A percentile compares a stretch with the other conserved stretches of the same genome.
Conservation (phyloP, 179 eudicot genomes). For the Patellifolia procumbens region DNA sequence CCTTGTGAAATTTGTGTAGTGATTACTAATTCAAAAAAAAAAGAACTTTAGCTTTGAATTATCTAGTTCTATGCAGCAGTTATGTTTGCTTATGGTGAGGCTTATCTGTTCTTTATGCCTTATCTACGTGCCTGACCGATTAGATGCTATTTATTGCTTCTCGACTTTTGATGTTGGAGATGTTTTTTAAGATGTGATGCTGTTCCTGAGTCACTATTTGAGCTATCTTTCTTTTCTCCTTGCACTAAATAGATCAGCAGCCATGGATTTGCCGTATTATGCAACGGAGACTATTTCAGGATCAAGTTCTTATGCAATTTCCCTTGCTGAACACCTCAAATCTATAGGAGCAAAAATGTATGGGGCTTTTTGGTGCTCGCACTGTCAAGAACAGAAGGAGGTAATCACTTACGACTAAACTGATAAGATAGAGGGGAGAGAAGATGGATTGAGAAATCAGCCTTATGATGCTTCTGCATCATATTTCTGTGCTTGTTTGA, state of each 20-base stretch:
- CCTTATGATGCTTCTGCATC: background rate
- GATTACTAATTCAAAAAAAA: no score
- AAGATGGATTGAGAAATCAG: background rate
- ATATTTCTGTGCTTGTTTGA: background rate
- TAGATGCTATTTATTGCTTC: background rate
- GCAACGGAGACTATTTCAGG: constrained; percentile 60
- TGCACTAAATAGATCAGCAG: constrained; percentile 50
- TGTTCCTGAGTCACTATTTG: background rate
- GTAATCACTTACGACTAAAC: constrained; percentile 33
- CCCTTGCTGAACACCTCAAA: constrained; percentile 82
- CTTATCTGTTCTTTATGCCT: background rate
- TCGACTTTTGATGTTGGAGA: background rate
- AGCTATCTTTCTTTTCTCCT: constrained; percentile 1
- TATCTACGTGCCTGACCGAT: background rate
- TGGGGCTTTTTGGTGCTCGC: constrained; percentile 99
- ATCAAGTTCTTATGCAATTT: constrained; percentile 69
- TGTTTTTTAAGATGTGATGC: constrained; percentile 6
- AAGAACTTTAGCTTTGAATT: background rate
- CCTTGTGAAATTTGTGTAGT: background rate
- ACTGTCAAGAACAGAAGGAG: constrained; percentile 91
- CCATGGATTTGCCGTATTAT: constrained; percentile 56
- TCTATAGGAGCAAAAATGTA: constrained; percentile 93
- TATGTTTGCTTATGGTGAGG: background rate
- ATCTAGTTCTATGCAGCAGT: background rate
- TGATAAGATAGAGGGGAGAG: no score